Evolutionary conservation across 768 basidiomycete genomes (phyloP), one percentile per base, ranked within the genome.

Genomic region (Daedaleopsis sinensis): DNA sequence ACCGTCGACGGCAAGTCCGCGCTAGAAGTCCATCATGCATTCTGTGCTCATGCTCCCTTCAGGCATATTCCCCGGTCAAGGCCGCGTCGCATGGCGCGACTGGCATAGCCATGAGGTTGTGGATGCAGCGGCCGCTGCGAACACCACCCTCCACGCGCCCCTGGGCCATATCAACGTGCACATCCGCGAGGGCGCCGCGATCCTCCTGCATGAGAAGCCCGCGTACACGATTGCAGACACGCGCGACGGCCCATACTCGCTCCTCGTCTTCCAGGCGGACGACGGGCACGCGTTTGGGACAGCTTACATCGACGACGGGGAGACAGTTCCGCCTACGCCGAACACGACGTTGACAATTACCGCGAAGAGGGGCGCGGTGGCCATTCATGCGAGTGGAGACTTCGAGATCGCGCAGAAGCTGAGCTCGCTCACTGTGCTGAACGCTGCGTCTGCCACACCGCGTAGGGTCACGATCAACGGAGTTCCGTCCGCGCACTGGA

Each of bases 101-200:
- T 90, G 87, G 87, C 90, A 86, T 72, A 88, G 85, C 0, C 87
- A 89, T 65, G 79, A 81, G 12, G 77, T 77, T 43, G 79, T 87
- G 27, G 72, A 86, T 19, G 73, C 79, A 13, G 71, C 73, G 1
- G 39, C 73, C 2, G 80, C 80, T 37, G 71, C 67, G 35, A 78
- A 79, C 59, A 82, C 80, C 0, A 84, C 84, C 3, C 76, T 92
- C 44, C 68, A 77, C 19, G 88, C 89, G 3, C 90, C 90, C 3
- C 82, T 93, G 3, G 80, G 86, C 16, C 86, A 90, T 67, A 91
- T 93, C 72, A 86, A 86, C 59, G 84, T 92, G 21, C 89, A 92
- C 67, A 72, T 93, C 64, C 84, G 90, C 19, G 85, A 86, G 55
- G 85, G 86, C 24, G 79, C 87, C 21, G 84, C 85, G 35, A 70